Conservation (phyloP, 495 filamentous ascomycete species). For the Thermochaetoides thermophila region DNA sequence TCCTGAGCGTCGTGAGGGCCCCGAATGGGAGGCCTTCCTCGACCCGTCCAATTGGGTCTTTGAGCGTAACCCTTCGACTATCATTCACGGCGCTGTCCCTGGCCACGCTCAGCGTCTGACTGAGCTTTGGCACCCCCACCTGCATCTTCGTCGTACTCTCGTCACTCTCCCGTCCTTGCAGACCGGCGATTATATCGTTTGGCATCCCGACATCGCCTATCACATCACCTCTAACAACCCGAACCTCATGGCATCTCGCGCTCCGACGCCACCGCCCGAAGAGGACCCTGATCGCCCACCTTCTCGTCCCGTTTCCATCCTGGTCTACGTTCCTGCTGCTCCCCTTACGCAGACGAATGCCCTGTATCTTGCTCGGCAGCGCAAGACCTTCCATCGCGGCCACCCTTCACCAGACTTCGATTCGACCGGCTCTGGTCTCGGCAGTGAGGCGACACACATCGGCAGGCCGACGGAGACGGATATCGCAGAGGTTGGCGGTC, state of each 20-base stretch:
- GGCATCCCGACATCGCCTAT: constrained; percentile 66
- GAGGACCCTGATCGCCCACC: constrained; percentile 1
- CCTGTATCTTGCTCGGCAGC: constrained; percentile 60
- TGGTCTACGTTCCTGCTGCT: constrained; percentile 70
- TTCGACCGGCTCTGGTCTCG: constrained; percentile 31
- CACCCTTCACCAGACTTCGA: constrained; percentile 59
- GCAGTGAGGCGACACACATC: constrained; percentile 30
- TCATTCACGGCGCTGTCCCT: constrained; percentile 68
- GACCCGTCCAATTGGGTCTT: constrained; percentile 42
- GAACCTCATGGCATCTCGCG: constrained; percentile 22
- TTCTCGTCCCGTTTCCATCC: constrained; percentile 17
- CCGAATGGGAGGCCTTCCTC: constrained; percentile 36
- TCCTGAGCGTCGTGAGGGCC: constrained; percentile 19
- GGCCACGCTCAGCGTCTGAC: constrained; percentile 71
- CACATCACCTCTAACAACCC: constrained; percentile 31
- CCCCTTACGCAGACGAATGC: constrained; percentile 69
- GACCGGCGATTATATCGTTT: constrained; percentile 80
- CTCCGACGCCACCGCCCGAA: constrained; percentile 16
- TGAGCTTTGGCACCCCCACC: constrained; percentile 61
- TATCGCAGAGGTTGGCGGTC: constrained; percentile 31
- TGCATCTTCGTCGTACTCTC: constrained; percentile 59
- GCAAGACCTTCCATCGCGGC: constrained; percentile 52
- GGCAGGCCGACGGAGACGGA: constrained; percentile 29
- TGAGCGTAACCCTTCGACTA: constrained; percentile 32
- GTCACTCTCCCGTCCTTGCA: constrained; percentile 60